Evolutionary conservation across 2,329 filamentous ascomycete species (phyloP).

Genomic region (Paracorniculantispora psalliotae): DNA sequence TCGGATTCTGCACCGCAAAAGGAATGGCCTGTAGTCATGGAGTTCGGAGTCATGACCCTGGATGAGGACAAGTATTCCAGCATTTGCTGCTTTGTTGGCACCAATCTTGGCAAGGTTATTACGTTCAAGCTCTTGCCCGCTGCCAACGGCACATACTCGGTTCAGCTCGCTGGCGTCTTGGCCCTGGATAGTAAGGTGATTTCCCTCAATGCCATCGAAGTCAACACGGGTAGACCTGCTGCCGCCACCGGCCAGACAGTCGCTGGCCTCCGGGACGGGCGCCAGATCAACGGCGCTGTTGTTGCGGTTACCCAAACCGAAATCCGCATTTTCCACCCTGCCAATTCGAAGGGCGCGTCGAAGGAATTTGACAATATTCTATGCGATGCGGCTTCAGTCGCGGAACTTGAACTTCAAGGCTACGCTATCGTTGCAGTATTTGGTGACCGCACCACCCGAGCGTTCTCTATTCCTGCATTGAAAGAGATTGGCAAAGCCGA

Average conservation of each 20-base stretch:
- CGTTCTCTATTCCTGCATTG: conserved; percentile 80
- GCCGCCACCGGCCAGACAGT: conserved; percentile 70
- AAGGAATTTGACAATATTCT: conserved; percentile 80
- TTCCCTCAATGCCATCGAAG: conserved; percentile 72
- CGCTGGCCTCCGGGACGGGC: conserved; percentile 68
- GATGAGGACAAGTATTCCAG: conserved; percentile 96
- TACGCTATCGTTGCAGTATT: conserved; percentile 80
- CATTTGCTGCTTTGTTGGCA: conserved; percentile 88
- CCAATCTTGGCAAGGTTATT: conserved; percentile 73
- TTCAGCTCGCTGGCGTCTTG: conserved; percentile 63
- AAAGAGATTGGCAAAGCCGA: conserved; percentile 72
- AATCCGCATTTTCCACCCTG: conserved; percentile 82
- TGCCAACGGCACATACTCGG: conserved; percentile 62
- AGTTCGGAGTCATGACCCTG: conserved; percentile 90
- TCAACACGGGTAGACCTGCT: conserved; percentile 71
- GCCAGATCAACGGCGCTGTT: conserved; percentile 72
- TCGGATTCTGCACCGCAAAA: conserved; percentile 35
- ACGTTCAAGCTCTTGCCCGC: conserved; percentile 89
- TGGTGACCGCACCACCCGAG: conserved; percentile 72
- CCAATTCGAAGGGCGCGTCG: conserved; percentile 81
- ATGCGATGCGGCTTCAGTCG: conserved; percentile 75
- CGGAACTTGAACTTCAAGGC: conserved; percentile 68
- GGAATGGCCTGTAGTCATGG: conserved; percentile 76
- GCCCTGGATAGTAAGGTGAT: conserved; percentile 66
- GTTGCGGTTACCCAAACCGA: conserved; percentile 67